These are phyloP conservation scores for Yamadazyma sp. DNA, from an alignment of 1,139 yeast species.

Conservation along the genomic window DNA sequence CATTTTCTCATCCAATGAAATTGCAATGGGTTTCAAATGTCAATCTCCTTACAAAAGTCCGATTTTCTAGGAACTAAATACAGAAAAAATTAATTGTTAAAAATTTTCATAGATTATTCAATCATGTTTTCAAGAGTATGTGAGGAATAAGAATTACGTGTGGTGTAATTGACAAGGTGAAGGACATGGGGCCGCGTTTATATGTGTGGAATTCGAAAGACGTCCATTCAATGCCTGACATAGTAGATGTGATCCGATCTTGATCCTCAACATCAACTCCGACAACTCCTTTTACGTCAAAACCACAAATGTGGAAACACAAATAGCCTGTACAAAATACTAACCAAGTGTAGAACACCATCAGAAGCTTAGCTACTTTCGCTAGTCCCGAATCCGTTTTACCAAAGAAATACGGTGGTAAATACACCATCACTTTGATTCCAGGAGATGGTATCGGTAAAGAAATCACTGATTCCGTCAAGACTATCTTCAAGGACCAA, in stretches of 20 bases:
- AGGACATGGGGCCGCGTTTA: not conserved
- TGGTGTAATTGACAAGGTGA: not conserved
- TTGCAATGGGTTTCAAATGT: not conserved
- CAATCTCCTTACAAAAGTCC: slow-evolving; percentile 6
- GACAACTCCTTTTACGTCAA: not conserved
- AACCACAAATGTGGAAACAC: not conserved
- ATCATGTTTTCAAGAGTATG: slow-evolving; percentile 14
- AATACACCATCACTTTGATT: slow-evolving; percentile 86
- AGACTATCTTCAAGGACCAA: slow-evolving; percentile 81
- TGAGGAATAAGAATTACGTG: slow-evolving; percentile 2
- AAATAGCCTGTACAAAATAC: slow-evolving; percentile 1
- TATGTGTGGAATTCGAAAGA: not conserved
- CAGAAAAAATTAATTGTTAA: slow-evolving; percentile 3
- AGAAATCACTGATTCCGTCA: slow-evolving; percentile 93
- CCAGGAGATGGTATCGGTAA: slow-evolving; percentile 99
- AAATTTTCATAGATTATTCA: slow-evolving; percentile 9
- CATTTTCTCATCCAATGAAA: slow-evolving; percentile 8
- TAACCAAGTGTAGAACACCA: slow-evolving; percentile 24
- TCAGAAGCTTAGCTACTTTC: slow-evolving; percentile 48
- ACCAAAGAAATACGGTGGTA: slow-evolving; percentile 94
- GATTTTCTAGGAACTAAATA: slow-evolving; percentile 4
- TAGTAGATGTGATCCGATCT: not conserved
- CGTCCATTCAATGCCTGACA: not conserved
- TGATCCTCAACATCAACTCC: slow-evolving; percentile 1
- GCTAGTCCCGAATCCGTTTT: slow-evolving; percentile 60